Base-by-base conservation (phyloP, 2,329 filamentous ascomycete genomes). In the Diplocarpon rosae region DNA sequence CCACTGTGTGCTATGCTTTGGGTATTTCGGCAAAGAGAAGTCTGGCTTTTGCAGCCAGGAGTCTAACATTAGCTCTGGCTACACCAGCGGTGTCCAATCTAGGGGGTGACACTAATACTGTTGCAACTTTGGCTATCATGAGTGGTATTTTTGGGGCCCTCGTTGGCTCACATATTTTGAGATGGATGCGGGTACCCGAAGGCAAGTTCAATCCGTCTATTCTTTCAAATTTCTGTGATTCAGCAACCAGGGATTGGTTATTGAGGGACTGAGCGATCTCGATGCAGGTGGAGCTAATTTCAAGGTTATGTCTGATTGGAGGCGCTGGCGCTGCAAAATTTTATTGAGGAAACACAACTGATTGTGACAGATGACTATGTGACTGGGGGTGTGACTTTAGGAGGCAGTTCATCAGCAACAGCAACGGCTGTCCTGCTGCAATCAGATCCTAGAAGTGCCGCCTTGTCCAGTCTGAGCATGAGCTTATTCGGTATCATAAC, bases 351-450 rank as follows among this genome's bases (percentile, higher is more conserved):
- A 24, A 24, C 20, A 24, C 20, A 24, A 7, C 20, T 24, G 20
- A 24, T 24, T 32, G n/a, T 14, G 30, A 37, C 38, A 71, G 75
- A 79, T 52, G 76, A 79, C 58, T 80, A 79, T 48, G 74, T 80
- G 29, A 78, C 75, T 1, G 63, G 74, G n/a, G 76, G 76, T 9
- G 73, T 80, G 3, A 74, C 74, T 1, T 58, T 79, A n/a, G 75
- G 76, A 3, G 72, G 71, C 1, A 79, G 78, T 55, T 76, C 73
- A 0, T 74, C 71, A 3, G 76, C 75, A 5, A 73, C 80, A 32
- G 75, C 69, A 1, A 79, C 76, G 3, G 75, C 76, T 0, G 56
- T 78, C 29, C 61, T 80, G 2, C 59, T 80, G 2, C 64, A 68
- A 2, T 71, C 69, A 1, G 75, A 80, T 49, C 75, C 74, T 1